Conservation (phyloP, 768 basidiomycete species). For the Hypholoma fasciculare region DNA sequence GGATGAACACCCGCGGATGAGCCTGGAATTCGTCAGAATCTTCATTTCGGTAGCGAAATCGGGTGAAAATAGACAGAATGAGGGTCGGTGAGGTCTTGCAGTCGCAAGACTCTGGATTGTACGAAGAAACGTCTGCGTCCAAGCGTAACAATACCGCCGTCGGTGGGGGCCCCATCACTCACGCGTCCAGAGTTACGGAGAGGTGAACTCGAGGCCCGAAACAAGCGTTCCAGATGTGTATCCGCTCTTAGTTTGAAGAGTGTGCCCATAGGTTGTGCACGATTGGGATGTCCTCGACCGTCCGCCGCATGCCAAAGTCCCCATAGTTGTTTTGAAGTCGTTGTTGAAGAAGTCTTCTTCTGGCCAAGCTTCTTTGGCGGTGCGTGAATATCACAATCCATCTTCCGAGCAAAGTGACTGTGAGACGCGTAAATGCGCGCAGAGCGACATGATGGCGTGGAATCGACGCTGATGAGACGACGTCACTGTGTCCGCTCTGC, state of each 20-base stretch:
- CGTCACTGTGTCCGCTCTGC: neutral
- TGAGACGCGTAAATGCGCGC: conserved; percentile 27
- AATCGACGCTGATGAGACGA: too few relatives aligned
- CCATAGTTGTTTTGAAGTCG: conserved; percentile 96
- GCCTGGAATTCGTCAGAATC: neutral
- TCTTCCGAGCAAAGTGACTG: neutral
- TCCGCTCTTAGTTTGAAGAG: conserved; percentile 92
- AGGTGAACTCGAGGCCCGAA: neutral
- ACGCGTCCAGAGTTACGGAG: neutral
- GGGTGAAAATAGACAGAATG: neutral
- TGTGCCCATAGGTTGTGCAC: conserved; percentile 93
- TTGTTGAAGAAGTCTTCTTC: conserved; percentile 95
- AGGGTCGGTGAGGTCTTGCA: neutral
- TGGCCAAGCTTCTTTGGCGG: conserved; percentile 91
- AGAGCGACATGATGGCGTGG: conserved; percentile 43
- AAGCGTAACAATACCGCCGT: neutral
- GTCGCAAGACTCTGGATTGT: neutral
- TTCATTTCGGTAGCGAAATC: neutral
- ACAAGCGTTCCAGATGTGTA: neutral
- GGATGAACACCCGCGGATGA: too few relatives aligned
- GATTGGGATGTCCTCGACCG: conserved; percentile 87
- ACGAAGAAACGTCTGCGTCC: neutral
- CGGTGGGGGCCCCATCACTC: neutral
- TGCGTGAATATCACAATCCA: conserved; percentile 9
- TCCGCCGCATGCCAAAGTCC: conserved; percentile 94